A percentile compares a stretch with the other conserved stretches of the same genome.
phyloP scores from a whole-genome alignment of 805 yeast species.

The Saccharomycopsis fermentans region DNA sequence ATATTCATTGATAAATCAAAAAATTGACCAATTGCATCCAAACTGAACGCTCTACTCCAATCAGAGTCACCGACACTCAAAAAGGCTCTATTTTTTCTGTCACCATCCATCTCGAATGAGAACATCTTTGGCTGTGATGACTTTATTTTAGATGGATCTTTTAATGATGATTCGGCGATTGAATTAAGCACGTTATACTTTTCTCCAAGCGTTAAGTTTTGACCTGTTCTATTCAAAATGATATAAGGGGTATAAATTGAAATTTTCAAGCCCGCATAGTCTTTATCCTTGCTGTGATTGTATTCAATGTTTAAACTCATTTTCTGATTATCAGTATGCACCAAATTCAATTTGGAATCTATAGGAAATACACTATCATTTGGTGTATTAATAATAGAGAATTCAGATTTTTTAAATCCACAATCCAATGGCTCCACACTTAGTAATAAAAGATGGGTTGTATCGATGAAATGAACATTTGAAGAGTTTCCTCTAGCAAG shows the following conservation, averaged over 20 bases:
- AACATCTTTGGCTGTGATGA: constrained; percentile 62
- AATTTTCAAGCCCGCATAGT: constrained; percentile 52
- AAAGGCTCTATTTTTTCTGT: constrained; percentile 55
- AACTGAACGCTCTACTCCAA: constrained; percentile 65
- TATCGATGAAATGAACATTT: constrained; percentile 70
- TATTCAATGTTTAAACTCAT: constrained; percentile 59
- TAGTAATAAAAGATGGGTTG: constrained; percentile 59
- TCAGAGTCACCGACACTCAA: constrained; percentile 58
- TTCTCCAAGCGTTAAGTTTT: constrained; percentile 49
- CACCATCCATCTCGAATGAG: constrained; percentile 58
- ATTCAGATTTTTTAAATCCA: constrained; percentile 59
- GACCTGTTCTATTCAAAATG: constrained; percentile 70
- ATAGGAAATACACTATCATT: constrained; percentile 41
- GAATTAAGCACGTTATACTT: constrained; percentile 44
- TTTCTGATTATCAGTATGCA: constrained; percentile 55
- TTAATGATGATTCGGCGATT: constrained; percentile 23
- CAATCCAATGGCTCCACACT: constrained; percentile 56
- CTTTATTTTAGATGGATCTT: constrained; percentile 24
- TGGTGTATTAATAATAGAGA: constrained; percentile 59
- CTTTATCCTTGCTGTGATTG: constrained; percentile 26
- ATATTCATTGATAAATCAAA: constrained; percentile 45
- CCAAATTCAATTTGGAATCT: constrained; percentile 44
- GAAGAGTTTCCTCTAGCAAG: constrained; percentile 58
- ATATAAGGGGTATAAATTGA: constrained; percentile 79
- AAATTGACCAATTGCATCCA: constrained; percentile 84